These are phyloP conservation scores for Eutrema heterophyllum DNA, from an alignment of 345 rosid genomes.

Conservation along the genomic window DNA sequence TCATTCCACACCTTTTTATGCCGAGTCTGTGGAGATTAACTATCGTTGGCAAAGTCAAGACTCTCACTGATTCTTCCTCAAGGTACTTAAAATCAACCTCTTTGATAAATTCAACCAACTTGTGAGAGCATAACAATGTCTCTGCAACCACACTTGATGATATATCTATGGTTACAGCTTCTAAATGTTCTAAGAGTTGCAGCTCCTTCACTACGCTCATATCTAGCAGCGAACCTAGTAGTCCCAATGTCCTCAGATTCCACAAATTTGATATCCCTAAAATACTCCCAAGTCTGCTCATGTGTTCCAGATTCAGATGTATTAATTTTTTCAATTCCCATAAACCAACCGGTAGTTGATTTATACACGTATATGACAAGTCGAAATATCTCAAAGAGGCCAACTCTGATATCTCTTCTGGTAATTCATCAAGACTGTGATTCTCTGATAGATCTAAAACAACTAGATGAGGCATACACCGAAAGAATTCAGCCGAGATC, in stretches of 20 bases:
- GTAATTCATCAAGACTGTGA: not conserved
- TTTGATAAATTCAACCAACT: too few species aligned
- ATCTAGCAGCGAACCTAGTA: not conserved
- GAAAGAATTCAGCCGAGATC: constrained; percentile 9
- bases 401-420: not conserved
- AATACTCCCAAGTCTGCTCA: not conserved
- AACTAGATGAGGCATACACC: constrained; percentile 21
- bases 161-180: too few species aligned
- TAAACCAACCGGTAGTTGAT: not conserved
- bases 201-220: too few species aligned
- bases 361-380: not conserved
- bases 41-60: too few species aligned
- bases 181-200: too few species aligned
- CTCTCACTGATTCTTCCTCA: too few species aligned
- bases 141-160: too few species aligned
- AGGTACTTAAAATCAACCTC: too few species aligned
- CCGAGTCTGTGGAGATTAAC: too few species aligned
- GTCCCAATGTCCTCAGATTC: not conserved
- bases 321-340: not conserved
- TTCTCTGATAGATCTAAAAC: constrained; percentile 26
- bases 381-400: constrained; percentile 1
- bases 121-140: too few species aligned
- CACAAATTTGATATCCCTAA: not conserved
- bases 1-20: too few species aligned
- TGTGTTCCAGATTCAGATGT: not conserved